Evolutionary conservation across 768 basidiomycete genomes (phyloP), one percentile per base, ranked within the genome.

Genomic region (Lepiota venenata): DNA sequence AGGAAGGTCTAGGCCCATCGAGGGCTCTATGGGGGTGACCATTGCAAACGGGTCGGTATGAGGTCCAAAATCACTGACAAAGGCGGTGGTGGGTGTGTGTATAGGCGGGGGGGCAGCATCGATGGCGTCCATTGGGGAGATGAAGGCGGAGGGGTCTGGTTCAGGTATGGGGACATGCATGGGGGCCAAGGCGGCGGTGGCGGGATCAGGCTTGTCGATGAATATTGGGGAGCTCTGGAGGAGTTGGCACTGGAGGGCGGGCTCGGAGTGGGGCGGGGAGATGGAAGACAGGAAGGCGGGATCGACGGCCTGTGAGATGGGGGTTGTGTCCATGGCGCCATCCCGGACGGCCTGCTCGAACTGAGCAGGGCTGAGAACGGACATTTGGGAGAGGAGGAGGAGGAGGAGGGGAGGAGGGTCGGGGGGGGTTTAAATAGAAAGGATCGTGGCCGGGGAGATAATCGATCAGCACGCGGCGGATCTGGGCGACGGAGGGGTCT

Each of bases 81-180:
- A 76, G 42, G 64, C 62, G 20, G 73, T 65, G 15, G 74, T 67
- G 4, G 72, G 59, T 15, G 72, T 62, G 42, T 60, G 64, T 22
- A 66, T 47, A 21, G 60, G 55, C 27, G 65, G 64, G 43, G 60
- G 44, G 20, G 63, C 46, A 50, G 66, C 47, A 9, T 64, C 61
- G 37, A 67, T 57, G 16, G 60, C 56, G 35, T 75, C 73, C 66
- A 76, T 69, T 29, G 70, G 42, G 29, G 53, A 35, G 44, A 66
- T 60, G 50, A 71, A 75, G 36, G 62, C 47, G 37, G 71, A 52
- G 48, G 70, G 58, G 20, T 71, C 52, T 29, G 74, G 63, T 51
- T 77, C 71, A 47, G 75, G 43, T 46, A 74, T 64, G 38, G 76
- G 53, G 44, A 76, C 61, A 60, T 76, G 77, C 64, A 78, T 69